phyloP scores from a whole-genome alignment of 192 early-diverging fungal species.

The Backusella circina region DNA sequence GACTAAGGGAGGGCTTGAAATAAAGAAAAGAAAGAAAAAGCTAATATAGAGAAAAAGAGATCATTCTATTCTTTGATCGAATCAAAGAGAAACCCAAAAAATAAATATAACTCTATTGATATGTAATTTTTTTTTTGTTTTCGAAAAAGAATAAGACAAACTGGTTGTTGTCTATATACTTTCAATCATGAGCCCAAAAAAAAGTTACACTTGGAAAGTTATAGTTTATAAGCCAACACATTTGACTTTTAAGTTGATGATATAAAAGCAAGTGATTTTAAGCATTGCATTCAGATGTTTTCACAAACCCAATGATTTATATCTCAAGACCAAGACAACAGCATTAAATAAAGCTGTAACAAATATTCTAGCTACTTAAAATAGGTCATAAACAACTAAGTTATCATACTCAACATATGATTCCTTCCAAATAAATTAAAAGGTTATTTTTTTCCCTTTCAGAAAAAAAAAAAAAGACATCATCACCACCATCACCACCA shows the following conservation, averaged over 20 bases:
- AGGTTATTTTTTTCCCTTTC: background rate
- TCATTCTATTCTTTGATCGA: background rate
- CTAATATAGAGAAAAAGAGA: background rate
- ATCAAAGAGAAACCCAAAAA: background rate
- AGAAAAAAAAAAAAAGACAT: background rate
- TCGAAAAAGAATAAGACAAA: background rate
- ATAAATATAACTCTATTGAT: background rate
- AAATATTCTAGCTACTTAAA: background rate
- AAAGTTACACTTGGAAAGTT: background rate
- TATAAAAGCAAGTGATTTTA: background rate
- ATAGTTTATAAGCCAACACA: background rate
- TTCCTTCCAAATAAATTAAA: background rate
- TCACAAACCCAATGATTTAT: background rate
- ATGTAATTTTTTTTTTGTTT: background rate
- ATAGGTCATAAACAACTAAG: constrained; percentile 5
- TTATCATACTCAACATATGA: constrained; percentile 1
- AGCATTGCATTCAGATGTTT: background rate
- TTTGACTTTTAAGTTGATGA: background rate
- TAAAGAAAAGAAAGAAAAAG: background rate
- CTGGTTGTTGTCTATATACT: background rate
- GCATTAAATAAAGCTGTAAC: background rate
- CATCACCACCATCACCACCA: background rate
- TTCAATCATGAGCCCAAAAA: background rate
- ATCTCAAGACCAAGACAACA: background rate
- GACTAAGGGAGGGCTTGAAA: background rate